These are phyloP conservation scores for Fagopyrum esculentum DNA, from an alignment of 148 eudicot species.

Conservation along the genomic window DNA sequence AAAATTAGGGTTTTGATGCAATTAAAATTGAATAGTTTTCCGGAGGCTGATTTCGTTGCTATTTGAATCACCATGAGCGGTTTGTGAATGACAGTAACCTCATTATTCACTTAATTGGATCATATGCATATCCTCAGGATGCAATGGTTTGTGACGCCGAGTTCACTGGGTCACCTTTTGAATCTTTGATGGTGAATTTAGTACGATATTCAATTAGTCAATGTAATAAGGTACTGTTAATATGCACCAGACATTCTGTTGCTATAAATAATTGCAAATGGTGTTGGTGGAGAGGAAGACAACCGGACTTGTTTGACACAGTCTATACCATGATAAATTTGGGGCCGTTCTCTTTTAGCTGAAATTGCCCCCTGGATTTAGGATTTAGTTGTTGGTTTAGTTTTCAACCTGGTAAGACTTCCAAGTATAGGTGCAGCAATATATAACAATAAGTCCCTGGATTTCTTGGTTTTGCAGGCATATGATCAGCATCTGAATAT, in stretches of 20 bases:
- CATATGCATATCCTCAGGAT: neutral
- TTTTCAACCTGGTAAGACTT: neutral
- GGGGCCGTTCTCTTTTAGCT: neutral
- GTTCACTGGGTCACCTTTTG: neutral
- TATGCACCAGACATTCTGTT: neutral
- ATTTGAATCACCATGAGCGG: neutral
- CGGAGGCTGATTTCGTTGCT: neutral
- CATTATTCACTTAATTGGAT: too few relatives aligned
- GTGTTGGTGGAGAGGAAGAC: neutral
- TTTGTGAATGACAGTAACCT: neutral
- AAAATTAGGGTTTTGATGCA: constrained; percentile 8
- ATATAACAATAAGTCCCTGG: neutral
- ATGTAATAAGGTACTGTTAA: neutral
- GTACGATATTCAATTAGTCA: too few relatives aligned
- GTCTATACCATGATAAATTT: neutral
- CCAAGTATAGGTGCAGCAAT: neutral
- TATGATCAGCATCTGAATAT: constrained; percentile 85
- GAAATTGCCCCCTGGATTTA: neutral
- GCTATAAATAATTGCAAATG: neutral
- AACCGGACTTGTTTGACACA: neutral
- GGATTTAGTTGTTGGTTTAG: neutral
- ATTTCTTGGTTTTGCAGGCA: constrained; percentile 35
- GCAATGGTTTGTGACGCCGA: neutral
- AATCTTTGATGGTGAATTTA: too few relatives aligned
- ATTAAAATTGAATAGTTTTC: neutral